Evolutionary conservation across 176 grass and related monocot species (phyloP), one percentile per base, ranked within the genome.

Genomic region (Thalia dealbata): DNA sequence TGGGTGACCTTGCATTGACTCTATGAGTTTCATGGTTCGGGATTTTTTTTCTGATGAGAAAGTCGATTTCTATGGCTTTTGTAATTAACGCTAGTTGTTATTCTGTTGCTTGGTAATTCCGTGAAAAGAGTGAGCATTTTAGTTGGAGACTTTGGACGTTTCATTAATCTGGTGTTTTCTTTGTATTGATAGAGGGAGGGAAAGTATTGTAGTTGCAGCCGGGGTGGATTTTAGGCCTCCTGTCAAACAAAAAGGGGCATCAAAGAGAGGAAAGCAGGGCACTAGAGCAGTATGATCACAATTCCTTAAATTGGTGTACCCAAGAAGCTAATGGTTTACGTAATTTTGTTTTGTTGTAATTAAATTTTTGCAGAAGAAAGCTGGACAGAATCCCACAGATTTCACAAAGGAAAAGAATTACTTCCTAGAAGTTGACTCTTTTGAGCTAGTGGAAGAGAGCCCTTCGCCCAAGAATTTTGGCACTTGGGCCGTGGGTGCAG

Each of bases 381-480:
- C 50, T 76, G 48, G 10, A 19, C 67, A 54, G 46, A 71, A 73
- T 15, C 65, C 79, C 75, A 75, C 78, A 0, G 84, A 96, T 78
- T 80, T 92, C n/a, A 83, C 52, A 43, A 92, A 96, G 82, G 87
- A 84, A 73, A 92, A 84, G 69, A 74, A 81, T 19, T 96, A 96
- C 82, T 96, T 92, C 81, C 75, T 88, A 82, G 86, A 92, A 81
- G 61, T 96, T 2, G 93, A 96, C 77, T 82, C 89, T 64, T 92
- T 76, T 77, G 87, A 92, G 50, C 81, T 96, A 44, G 67, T 92
- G 50, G 93, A 90, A 79, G 93, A 96, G 67, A 92, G 86, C 22
- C 93, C 93, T 73, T 92, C 93, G 0, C 87, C 93, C 48, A 87
- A 84, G 64, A 86, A 84, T 68, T 84, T 86, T 63, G 64, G 69